These are phyloP conservation scores for Prunus campanulata DNA, from an alignment of 306 rosid species.

Conservation along the genomic window DNA sequence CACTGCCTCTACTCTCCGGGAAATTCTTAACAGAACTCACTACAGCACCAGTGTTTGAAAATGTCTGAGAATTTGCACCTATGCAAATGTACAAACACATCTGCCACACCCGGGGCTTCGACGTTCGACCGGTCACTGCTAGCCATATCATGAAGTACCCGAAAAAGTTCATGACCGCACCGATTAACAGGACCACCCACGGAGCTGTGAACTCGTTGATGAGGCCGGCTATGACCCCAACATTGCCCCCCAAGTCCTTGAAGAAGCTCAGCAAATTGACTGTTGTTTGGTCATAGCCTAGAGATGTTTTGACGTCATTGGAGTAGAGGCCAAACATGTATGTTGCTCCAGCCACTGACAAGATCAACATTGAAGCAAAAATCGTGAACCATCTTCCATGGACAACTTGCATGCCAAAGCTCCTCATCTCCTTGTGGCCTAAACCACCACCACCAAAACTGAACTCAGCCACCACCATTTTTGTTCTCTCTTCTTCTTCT, in stretches of 20 bases:
- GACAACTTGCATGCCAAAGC: slow-evolving; percentile 31
- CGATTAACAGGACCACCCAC: slow-evolving; percentile 55
- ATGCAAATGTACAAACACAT: slow-evolving; percentile 74
- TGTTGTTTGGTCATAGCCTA: slow-evolving; percentile 73
- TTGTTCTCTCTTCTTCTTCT: background rate
- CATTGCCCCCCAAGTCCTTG: slow-evolving; percentile 70
- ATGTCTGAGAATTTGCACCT: slow-evolving; percentile 69
- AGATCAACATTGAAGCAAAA: slow-evolving; percentile 58
- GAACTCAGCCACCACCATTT: slow-evolving; percentile 25
- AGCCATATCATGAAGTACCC: slow-evolving; percentile 88
- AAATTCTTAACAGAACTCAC: slow-evolving; percentile 64
- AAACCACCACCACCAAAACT: background rate
- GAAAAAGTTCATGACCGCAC: slow-evolving; percentile 59
- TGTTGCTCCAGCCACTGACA: slow-evolving; percentile 65
- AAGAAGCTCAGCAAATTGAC: slow-evolving; percentile 74
- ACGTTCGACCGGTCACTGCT: slow-evolving; percentile 39
- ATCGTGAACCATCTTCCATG: slow-evolving; percentile 72
- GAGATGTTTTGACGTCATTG: slow-evolving; percentile 38
- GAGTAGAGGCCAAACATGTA: slow-evolving; percentile 69
- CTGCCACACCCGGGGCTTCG: slow-evolving; percentile 59
- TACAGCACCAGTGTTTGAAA: slow-evolving; percentile 57
- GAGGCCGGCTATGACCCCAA: slow-evolving; percentile 56
- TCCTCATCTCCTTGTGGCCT: slow-evolving; percentile 17
- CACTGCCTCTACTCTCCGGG: slow-evolving; percentile 63
- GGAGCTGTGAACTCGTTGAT: slow-evolving; percentile 63